Conservation (phyloP, 768 basidiomycete genomes). For the Coprinopsis sp. region DNA sequence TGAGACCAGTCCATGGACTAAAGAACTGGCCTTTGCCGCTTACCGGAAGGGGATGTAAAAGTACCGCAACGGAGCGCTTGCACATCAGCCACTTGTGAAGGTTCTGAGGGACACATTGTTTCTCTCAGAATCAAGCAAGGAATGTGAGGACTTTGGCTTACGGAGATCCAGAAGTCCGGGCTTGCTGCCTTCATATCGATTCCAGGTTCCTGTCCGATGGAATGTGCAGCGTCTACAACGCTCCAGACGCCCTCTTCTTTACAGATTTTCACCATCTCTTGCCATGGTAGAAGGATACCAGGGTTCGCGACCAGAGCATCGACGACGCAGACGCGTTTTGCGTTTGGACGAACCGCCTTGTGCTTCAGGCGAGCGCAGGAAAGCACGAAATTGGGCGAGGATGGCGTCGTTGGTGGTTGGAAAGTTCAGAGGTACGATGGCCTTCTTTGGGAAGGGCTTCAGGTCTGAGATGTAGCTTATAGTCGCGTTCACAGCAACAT, state of each 20-base stretch:
- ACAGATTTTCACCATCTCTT: slow-evolving; percentile 62
- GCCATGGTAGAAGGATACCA: slow-evolving; percentile 65
- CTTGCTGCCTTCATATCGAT: slow-evolving; percentile 49
- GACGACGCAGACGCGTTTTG: slow-evolving; percentile 57
- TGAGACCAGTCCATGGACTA: background rate
- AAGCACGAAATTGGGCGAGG: slow-evolving; percentile 39
- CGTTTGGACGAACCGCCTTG: slow-evolving; percentile 27
- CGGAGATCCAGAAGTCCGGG: slow-evolving; percentile 76
- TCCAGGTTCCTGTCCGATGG: slow-evolving; percentile 64
- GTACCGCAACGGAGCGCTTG: slow-evolving; percentile 60
- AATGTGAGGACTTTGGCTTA: slow-evolving; percentile 24
- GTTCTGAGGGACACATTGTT: slow-evolving; percentile 50
- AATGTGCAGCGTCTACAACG: slow-evolving; percentile 74
- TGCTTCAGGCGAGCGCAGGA: slow-evolving; percentile 26
- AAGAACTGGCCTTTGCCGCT: slow-evolving; percentile 7
- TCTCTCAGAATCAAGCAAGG: background rate
- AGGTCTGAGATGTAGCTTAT: slow-evolving; percentile 52
- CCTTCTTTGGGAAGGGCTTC: slow-evolving; percentile 46
- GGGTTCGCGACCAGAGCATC: slow-evolving; percentile 63
- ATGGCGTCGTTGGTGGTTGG: slow-evolving; percentile 55
- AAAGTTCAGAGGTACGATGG: slow-evolving; percentile 48
- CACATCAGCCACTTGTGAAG: slow-evolving; percentile 84
- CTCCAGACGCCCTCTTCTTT: slow-evolving; percentile 56
- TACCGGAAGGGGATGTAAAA: slow-evolving; percentile 69
- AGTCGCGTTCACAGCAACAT: slow-evolving; percentile 48